Conservation (phyloP, 164 flowering plant species). For the Amborella trichopoda region DNA sequence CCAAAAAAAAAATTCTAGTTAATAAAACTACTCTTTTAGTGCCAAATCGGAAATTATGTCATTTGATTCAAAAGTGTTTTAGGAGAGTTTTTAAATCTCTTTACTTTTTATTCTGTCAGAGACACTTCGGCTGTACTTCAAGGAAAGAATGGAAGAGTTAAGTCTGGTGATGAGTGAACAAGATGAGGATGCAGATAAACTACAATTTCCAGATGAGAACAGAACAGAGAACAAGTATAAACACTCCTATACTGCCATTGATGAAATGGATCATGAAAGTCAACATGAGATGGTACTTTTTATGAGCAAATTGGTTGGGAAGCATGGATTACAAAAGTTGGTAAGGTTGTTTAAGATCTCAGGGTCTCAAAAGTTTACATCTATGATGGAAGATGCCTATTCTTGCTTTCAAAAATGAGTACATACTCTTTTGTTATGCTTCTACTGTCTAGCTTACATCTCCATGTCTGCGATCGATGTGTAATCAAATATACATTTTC, state of each 20-base stretch:
- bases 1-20: too few species aligned
- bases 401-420: slow-evolving; percentile 68
- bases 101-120: slow-evolving; percentile 18
- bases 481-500: too few species aligned
- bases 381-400: slow-evolving; percentile 96
- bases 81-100: background rate
- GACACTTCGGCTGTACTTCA: slow-evolving; percentile 70
- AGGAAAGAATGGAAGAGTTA: slow-evolving; percentile 65
- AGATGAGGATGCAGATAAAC: slow-evolving; percentile 24
- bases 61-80: background rate
- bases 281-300: slow-evolving; percentile 16
- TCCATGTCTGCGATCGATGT: background rate
- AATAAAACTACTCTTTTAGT: too few species aligned
- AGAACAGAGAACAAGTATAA: slow-evolving; percentile 49
- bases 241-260: slow-evolving; percentile 14
- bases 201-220: slow-evolving; percentile 18
- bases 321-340: slow-evolving; percentile 56
- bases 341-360: slow-evolving; percentile 84
- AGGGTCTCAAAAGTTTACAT: slow-evolving; percentile 73
- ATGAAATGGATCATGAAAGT: slow-evolving; percentile 56
- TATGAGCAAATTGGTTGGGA: slow-evolving; percentile 34
- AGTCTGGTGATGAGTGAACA: slow-evolving; percentile 51
- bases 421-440: background rate
- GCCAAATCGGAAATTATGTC: background rate
- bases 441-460: background rate